These are phyloP conservation scores for Xylaria sp. DNA, from an alignment of 2,329 filamentous ascomycete genomes.

Conservation along the genomic window DNA sequence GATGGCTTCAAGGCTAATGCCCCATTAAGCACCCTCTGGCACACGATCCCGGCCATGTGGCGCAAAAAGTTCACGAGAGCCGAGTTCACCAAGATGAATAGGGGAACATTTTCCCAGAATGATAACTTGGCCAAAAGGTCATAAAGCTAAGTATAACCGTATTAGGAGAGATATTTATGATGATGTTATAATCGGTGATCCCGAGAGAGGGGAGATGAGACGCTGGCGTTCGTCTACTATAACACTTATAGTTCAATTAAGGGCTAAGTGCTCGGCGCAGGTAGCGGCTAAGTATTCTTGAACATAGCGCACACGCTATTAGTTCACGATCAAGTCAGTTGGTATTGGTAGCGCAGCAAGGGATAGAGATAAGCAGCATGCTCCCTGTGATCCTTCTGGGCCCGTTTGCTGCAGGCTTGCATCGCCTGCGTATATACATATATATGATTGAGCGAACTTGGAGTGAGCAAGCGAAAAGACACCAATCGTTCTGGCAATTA, in stretches of 20 bases:
- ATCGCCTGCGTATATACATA: no score
- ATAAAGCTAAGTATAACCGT: not conserved
- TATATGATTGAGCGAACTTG: no score
- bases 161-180: not conserved
- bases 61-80: not conserved
- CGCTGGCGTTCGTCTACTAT: not conserved
- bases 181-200: conserved; percentile 2
- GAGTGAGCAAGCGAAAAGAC: no score
- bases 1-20: no score
- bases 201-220: conserved; percentile 9
- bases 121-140: not conserved
- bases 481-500: no score
- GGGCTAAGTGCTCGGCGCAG: not conserved
- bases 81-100: not conserved
- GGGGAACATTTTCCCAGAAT: not conserved
- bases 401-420: not conserved
- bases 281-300: no score
- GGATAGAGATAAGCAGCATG: no score
- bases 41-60: not conserved
- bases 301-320: no score
- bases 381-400: no score
- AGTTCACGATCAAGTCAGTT: no score
- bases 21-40: no score
- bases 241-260: not conserved
- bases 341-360: no score